Conservation (phyloP, 306 rosid species). For the Citrullus amarus region DNA sequence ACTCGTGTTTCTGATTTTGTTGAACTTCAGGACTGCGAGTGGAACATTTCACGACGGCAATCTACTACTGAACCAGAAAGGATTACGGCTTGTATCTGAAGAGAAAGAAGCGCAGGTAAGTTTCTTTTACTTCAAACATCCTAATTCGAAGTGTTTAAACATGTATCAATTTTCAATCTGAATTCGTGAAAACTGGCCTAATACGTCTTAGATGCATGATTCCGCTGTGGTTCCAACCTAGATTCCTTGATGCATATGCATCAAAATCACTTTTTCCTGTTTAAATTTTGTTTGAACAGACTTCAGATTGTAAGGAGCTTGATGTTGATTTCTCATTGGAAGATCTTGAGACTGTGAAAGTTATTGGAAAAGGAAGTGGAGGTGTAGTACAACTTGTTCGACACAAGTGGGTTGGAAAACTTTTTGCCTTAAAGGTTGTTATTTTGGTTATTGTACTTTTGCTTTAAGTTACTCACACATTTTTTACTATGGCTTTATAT, state of each 20-base stretch:
- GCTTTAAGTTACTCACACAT: background rate
- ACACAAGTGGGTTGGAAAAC: constrained; percentile 83
- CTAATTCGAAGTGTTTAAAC: background rate
- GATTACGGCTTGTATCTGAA: constrained; percentile 75
- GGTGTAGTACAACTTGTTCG: constrained; percentile 97
- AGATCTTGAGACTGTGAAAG: constrained; percentile 82
- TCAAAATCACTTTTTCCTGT: background rate
- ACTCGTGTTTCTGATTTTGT: background rate
- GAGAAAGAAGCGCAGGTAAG: constrained; percentile 55
- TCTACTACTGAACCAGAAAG: constrained; percentile 69
- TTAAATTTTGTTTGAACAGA: constrained; percentile 36
- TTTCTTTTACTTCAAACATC: background rate
- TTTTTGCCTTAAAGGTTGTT: constrained; percentile 87
- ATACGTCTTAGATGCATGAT: background rate
- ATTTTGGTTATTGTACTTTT: constrained; percentile 7
- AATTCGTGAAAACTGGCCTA: background rate
- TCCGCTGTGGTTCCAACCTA: background rate
- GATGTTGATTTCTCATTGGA: constrained; percentile 64
- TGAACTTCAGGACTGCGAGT: constrained; percentile 41
- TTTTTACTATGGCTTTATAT: background rate
- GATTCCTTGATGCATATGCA: background rate
- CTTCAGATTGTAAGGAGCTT: constrained; percentile 61
- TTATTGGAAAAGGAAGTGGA: constrained; percentile 93
- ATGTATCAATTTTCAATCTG: background rate
- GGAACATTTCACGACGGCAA: constrained; percentile 95